Evolutionary conservation across 257 asterid species (phyloP).

Genomic region (Pogostemon cablin): DNA sequence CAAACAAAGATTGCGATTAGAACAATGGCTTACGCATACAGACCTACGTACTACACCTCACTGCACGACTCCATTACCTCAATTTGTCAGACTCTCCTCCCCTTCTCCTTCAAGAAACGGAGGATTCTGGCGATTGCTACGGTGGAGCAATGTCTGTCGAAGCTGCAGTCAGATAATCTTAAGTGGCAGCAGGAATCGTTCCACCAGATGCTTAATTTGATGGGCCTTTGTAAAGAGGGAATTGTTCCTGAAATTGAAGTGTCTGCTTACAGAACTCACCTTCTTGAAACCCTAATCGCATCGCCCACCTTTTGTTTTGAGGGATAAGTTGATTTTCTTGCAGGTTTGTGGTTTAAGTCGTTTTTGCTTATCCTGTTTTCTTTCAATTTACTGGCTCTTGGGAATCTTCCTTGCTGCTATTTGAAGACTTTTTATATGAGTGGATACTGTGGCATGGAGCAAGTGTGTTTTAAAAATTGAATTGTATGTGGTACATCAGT

Average conservation of each 20-base stretch:
- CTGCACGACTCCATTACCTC: conserved; percentile 84
- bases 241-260: conserved; percentile 69
- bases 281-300: conserved; percentile 67
- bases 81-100: conserved; percentile 78
- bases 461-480: too few relatives aligned
- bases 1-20: not conserved
- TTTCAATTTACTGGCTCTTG: not conserved
- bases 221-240: conserved; percentile 82
- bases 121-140: conserved; percentile 74
- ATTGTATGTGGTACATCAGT: too few relatives aligned
- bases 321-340: conserved; percentile 87
- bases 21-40: conserved; percentile 73
- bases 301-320: conserved; percentile 54
- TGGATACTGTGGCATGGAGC: not conserved
- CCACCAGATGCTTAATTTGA: conserved; percentile 83
- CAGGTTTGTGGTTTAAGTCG: conserved; percentile 51
- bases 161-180: conserved; percentile 84
- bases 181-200: conserved; percentile 99
- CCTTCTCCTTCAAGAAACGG: conserved; percentile 82
- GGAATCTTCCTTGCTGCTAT: not conserved
- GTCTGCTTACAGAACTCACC: conserved; percentile 71
- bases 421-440: not conserved
- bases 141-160: conserved; percentile 81
- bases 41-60: conserved; percentile 73
- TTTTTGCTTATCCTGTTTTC: not conserved